Percentiles rank a stretch among this genome's conserved stretches.
phyloP scores from a whole-genome alignment of 1,284 basidiomycete species.

The Pascua sp. region DNA sequence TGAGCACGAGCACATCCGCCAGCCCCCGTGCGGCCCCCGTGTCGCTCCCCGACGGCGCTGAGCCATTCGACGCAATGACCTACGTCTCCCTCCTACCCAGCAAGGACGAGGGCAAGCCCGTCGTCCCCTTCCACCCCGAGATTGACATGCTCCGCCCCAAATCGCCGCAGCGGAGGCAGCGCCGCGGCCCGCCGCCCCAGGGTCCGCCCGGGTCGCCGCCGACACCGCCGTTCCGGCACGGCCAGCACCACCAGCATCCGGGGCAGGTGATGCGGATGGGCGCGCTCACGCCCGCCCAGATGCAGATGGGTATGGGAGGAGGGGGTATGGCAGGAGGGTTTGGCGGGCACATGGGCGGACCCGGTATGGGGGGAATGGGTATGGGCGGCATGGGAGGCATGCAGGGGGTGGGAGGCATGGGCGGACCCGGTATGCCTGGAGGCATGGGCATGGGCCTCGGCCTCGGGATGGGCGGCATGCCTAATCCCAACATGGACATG shows the following conservation, averaged over 20 bases:
- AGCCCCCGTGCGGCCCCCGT: not conserved
- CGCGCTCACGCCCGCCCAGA: slow-evolving; percentile 16
- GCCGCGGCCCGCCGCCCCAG: not conserved
- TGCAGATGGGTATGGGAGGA: slow-evolving; percentile 24
- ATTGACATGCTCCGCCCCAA: slow-evolving; percentile 84
- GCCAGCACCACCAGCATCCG: not conserved
- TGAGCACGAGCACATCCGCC: slow-evolving; percentile 68
- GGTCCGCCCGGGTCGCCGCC: not conserved
- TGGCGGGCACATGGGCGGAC: slow-evolving; percentile 3
- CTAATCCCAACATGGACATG: too few relatives aligned
- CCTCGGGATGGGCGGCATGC: not conserved
- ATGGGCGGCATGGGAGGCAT: slow-evolving; percentile 2
- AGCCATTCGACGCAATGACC: slow-evolving; percentile 55
- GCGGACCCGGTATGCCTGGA: slow-evolving; percentile 9
- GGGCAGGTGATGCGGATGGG: slow-evolving; percentile 18
- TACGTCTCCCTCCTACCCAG: slow-evolving; percentile 46
- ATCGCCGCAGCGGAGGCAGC: slow-evolving; percentile 57
- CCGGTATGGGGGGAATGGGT: not conserved
- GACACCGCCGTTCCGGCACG: not conserved
- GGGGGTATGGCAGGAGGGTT: too few relatives aligned
- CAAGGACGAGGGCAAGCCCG: slow-evolving; percentile 23
- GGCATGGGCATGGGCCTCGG: not conserved
- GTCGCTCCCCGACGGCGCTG: slow-evolving; percentile 11
- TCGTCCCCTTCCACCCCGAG: slow-evolving; percentile 47
- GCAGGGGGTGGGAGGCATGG: slow-evolving; percentile 8